Conservation (phyloP, 1,139 yeast genomes). For the Scheffersomyces insectosa region DNA sequence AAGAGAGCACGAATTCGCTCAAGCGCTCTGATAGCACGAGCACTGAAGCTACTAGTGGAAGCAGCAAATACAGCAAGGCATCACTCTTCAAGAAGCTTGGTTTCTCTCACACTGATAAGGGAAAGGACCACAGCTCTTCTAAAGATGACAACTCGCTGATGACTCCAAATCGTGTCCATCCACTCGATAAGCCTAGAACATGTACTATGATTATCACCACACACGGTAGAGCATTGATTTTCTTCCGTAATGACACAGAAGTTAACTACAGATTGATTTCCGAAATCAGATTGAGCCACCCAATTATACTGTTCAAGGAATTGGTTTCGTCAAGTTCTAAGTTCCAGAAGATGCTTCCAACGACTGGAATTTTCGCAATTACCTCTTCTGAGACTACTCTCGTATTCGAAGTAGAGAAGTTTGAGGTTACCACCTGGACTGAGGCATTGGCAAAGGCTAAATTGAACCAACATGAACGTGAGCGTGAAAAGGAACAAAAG, state of each 20-base stretch:
- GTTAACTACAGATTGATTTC: constrained; percentile 41
- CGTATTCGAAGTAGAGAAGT: constrained; percentile 58
- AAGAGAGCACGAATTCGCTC: constrained; percentile 13
- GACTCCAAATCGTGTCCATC: constrained; percentile 20
- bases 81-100: constrained; percentile 17
- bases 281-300: constrained; percentile 50
- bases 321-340: constrained; percentile 36
- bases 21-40: not conserved
- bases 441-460: constrained; percentile 53
- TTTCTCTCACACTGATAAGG: constrained; percentile 18
- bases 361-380: constrained; percentile 55
- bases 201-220: constrained; percentile 56
- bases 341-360: constrained; percentile 34
- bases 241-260: constrained; percentile 37
- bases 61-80: constrained; percentile 14
- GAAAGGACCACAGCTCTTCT: constrained; percentile 4
- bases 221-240: constrained; percentile 56
- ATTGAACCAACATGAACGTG: constrained; percentile 46
- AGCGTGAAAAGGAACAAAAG: not conserved
- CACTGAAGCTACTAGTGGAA: constrained; percentile 1
- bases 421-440: constrained; percentile 58
- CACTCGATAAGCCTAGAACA: constrained; percentile 37
- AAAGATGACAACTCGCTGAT: constrained; percentile 2
- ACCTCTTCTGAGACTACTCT: constrained; percentile 48
- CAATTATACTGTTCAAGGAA: constrained; percentile 56